Evolutionary conservation across 805 yeast species (phyloP).

Genomic region (Candida parachauliodes): DNA sequence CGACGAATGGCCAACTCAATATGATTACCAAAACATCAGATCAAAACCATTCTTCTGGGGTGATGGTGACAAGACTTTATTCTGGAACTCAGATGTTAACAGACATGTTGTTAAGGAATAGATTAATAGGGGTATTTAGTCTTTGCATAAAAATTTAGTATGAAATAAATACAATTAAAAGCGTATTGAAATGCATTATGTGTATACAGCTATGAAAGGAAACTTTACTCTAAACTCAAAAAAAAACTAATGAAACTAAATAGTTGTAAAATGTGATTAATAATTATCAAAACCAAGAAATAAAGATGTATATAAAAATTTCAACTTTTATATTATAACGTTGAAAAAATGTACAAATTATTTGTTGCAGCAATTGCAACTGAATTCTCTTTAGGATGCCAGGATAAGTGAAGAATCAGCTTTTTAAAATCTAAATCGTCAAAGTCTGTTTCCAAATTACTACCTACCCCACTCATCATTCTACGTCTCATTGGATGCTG

Average conservation of each 20-base stretch:
- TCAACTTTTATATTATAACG: constrained; percentile 46
- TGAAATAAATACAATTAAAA: no score
- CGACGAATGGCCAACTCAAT: constrained; percentile 89
- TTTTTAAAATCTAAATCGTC: constrained; percentile 90
- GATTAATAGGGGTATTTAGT: no score
- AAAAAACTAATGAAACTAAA: not conserved
- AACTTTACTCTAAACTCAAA: no score
- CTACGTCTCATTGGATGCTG: constrained; percentile 42
- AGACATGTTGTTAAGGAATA: constrained; percentile 58
- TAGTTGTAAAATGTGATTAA: not conserved
- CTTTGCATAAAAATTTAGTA: not conserved
- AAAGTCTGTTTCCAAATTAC: constrained; percentile 43
- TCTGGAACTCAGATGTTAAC: constrained; percentile 94
- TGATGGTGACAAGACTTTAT: constrained; percentile 93
- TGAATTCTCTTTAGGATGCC: constrained; percentile 97
- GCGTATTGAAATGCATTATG: no score
- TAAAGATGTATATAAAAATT: no score
- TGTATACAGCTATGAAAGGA: no score
- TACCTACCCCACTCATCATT: constrained; percentile 46
- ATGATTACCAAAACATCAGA: constrained; percentile 91
- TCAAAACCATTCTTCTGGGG: constrained; percentile 94
- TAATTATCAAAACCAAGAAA: not conserved
- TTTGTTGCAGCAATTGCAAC: constrained; percentile 99
- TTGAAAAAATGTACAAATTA: constrained; percentile 81
- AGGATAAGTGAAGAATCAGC: constrained; percentile 89